Conservation (phyloP, 768 basidiomycete genomes). For the Kwoniella bestiolae region DNA sequence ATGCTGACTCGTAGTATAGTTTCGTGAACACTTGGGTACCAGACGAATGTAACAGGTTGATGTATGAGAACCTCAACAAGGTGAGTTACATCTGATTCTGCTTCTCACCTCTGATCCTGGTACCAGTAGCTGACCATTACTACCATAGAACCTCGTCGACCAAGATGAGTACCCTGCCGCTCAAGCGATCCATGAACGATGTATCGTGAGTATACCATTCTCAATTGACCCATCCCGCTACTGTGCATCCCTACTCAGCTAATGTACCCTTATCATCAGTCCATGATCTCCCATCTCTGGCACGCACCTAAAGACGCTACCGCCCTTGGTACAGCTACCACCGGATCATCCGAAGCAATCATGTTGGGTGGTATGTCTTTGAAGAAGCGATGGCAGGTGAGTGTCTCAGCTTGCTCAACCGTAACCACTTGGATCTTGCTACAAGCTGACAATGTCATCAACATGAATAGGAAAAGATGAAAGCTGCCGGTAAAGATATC, state of each 20-base stretch:
- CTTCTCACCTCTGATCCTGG: neutral
- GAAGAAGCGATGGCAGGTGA: conserved; percentile 70
- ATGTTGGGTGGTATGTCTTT: conserved; percentile 74
- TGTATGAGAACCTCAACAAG: conserved; percentile 69
- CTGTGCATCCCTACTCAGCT: neutral
- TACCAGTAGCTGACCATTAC: neutral
- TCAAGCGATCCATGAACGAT: conserved; percentile 51
- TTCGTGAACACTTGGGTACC: conserved; percentile 70
- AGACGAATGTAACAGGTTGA: conserved; percentile 60
- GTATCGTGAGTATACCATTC: conserved; percentile 42
- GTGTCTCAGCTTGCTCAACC: neutral
- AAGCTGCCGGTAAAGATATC: conserved; percentile 68
- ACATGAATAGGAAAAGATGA: conserved; percentile 60
- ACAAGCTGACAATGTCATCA: neutral
- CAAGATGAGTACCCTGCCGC: conserved; percentile 69
- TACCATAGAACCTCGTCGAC: conserved; percentile 65
- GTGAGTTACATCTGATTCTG: conserved; percentile 22
- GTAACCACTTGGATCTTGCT: neutral
- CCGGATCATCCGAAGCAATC: conserved; percentile 73
- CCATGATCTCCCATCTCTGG: conserved; percentile 71
- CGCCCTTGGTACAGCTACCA: conserved; percentile 72
- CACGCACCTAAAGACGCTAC: conserved; percentile 64
- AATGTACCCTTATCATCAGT: conserved; percentile 39
- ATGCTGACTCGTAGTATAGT: conserved; percentile 5
- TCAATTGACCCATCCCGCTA: neutral